Conservation (phyloP, 192 early-diverging fungal species). For the Coemansia sp. region DNA sequence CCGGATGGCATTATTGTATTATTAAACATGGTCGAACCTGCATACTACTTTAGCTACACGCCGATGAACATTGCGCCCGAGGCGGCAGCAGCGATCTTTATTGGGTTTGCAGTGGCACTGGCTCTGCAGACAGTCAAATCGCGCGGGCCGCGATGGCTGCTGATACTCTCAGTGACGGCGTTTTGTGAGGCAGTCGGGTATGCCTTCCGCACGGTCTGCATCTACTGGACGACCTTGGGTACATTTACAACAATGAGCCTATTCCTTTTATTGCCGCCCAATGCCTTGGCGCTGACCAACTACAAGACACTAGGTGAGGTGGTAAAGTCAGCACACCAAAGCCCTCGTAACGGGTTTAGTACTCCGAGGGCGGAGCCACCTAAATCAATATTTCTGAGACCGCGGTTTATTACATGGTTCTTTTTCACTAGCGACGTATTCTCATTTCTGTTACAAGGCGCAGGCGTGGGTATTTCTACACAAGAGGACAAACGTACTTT, state of each 20-base stretch:
- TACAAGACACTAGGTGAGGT: slow-evolving; percentile 40
- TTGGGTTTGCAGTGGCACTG: slow-evolving; percentile 1
- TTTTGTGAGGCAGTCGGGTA: slow-evolving; percentile 36
- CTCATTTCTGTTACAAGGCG: slow-evolving; percentile 35
- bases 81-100: slow-evolving; percentile 12
- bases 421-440: slow-evolving; percentile 42
- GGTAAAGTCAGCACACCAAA: slow-evolving; percentile 3
- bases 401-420: slow-evolving; percentile 38
- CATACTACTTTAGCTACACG: slow-evolving; percentile 27
- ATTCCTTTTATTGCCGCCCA: slow-evolving; percentile 42
- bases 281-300: slow-evolving; percentile 39
- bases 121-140: slow-evolving; percentile 9
- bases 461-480: slow-evolving; percentile 30
- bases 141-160: slow-evolving; percentile 10
- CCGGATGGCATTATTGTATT: not conserved
- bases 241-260: slow-evolving; percentile 30
- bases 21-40: slow-evolving; percentile 10
- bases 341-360: not conserved
- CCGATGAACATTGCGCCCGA: slow-evolving; percentile 23
- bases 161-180: slow-evolving; percentile 19
- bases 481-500: slow-evolving; percentile 7
- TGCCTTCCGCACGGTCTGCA: slow-evolving; percentile 27
- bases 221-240: slow-evolving; percentile 25
- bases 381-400: slow-evolving; percentile 15
- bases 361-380: too few relatives aligned